Evolutionary conservation across 1,284 basidiomycete genomes (phyloP).

Genomic region (Boletus calvinii): DNA sequence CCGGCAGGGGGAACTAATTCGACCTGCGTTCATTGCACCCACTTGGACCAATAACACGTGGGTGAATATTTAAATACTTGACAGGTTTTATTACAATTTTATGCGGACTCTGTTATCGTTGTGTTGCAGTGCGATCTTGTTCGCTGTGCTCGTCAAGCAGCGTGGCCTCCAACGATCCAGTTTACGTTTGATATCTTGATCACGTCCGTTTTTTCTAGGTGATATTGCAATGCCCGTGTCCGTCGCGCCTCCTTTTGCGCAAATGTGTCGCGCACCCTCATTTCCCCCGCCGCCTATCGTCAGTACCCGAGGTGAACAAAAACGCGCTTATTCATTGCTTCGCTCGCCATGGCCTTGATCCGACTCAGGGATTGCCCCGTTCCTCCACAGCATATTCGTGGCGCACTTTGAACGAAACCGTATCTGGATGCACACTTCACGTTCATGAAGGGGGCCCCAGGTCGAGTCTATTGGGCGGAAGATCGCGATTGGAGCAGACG

Average conservation of each 20-base stretch:
- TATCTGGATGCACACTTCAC: conserved; percentile 10
- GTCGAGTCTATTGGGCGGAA: conserved; percentile 11
- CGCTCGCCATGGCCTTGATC: conserved; percentile 24
- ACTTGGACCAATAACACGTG: conserved; percentile 1
- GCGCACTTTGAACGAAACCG: conserved; percentile 9
- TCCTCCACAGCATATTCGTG: conserved; percentile 14
- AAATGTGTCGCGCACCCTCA: conserved; percentile 11
- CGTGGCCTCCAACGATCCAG: conserved; percentile 24
- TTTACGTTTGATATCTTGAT: conserved; percentile 29
- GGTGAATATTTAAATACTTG: background rate
- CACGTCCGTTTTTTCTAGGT: conserved; percentile 17
- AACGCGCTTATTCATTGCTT: conserved; percentile 9
- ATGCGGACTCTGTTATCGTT: background rate
- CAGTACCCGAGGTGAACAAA: conserved; percentile 11
- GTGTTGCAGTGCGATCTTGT: background rate
- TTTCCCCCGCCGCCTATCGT: conserved; percentile 5
- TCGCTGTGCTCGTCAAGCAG: conserved; percentile 10
- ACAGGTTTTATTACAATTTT: background rate
- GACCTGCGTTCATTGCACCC: conserved; percentile 1
- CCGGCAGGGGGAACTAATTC: background rate
- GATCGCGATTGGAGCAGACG: conserved; percentile 15
- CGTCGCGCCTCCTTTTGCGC: conserved; percentile 19
- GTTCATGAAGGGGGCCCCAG: conserved; percentile 1
- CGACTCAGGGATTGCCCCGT: conserved; percentile 27
- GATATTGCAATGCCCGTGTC: conserved; percentile 7